These are phyloP conservation scores for Botrytis fabae DNA, from an alignment of 2,329 filamentous ascomycete genomes.

Conservation along the genomic window DNA sequence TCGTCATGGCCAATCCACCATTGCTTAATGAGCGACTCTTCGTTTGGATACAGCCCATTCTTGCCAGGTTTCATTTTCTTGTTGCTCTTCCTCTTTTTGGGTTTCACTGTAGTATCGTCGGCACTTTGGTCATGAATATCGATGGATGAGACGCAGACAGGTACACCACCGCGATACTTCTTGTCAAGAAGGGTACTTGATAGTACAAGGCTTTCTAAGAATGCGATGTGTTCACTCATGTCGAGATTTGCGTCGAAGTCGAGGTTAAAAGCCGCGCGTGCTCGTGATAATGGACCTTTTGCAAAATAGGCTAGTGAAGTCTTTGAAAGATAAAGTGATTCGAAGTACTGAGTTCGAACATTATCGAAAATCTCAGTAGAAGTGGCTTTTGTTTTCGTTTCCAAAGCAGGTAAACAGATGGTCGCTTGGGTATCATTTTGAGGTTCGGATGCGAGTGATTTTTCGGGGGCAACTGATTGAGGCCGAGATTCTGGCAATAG, in stretches of 20 bases:
- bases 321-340: constrained; percentile 63
- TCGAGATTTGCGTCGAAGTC: constrained; percentile 61
- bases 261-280: constrained; percentile 68
- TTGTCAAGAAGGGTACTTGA: constrained; percentile 70
- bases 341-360: constrained; percentile 59
- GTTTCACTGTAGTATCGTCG: constrained; percentile 50
- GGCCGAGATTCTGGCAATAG: constrained; percentile 28
- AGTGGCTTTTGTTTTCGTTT: constrained; percentile 36
- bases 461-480: constrained; percentile 17
- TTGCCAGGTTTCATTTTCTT: constrained; percentile 68
- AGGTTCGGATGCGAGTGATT: constrained; percentile 14
- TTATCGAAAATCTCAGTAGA: constrained; percentile 57
- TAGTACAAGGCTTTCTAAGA: constrained; percentile 68
- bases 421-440: constrained; percentile 21
- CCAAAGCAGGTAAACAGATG: neutral
- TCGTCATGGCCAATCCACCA: constrained; percentile 70
- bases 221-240: constrained; percentile 64
- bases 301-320: constrained; percentile 81
- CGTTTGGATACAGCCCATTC: constrained; percentile 66
- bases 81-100: constrained; percentile 53
- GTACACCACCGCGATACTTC: constrained; percentile 73
- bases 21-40: constrained; percentile 62
- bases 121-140: constrained; percentile 51
- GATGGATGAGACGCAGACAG: constrained; percentile 59
- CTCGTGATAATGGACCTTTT: constrained; percentile 76